Evolutionary conservation across 306 rosid genomes (phyloP).

Genomic region (Ceratonia siliqua): DNA sequence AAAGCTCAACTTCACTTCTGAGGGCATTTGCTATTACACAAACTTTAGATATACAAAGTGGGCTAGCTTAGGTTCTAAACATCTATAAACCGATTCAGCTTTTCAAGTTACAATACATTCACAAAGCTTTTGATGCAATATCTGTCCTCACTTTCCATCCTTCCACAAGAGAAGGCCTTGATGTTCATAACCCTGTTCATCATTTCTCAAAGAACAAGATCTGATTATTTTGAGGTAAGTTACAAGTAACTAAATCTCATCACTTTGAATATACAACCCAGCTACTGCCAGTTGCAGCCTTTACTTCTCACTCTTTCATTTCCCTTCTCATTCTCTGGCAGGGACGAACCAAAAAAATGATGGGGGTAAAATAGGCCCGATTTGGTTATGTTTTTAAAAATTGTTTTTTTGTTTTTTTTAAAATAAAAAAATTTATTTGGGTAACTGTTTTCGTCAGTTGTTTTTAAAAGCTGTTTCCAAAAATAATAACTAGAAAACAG

Average conservation of each 20-base stretch:
- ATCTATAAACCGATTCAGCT: neutral
- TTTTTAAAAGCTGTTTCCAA: no score
- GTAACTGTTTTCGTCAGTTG: no score
- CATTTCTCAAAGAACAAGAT: neutral
- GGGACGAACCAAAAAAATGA: no score
- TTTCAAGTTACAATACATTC: neutral
- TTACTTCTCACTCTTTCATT: slow-evolving; percentile 63
- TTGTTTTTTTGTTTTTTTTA: no score
- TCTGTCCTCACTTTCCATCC: neutral
- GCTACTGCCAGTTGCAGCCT: slow-evolving; percentile 62
- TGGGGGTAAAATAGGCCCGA: no score
- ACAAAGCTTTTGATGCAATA: neutral
- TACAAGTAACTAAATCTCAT: neutral
- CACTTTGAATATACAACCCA: slow-evolving; percentile 69
- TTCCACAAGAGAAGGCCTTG: neutral
- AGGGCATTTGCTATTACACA: neutral
- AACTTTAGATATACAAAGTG: neutral
- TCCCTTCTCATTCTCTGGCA: slow-evolving; percentile 50
- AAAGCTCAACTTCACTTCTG: neutral
- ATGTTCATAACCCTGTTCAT: neutral
- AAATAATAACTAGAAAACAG: no score
- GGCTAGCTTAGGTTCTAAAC: neutral
- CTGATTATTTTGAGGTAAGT: neutral
- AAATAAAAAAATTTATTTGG: no score
- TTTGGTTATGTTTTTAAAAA: no score